phyloP scores from a whole-genome alignment of 371 early-diverging fungal genomes.

The Haplosporangium sp. region DNA sequence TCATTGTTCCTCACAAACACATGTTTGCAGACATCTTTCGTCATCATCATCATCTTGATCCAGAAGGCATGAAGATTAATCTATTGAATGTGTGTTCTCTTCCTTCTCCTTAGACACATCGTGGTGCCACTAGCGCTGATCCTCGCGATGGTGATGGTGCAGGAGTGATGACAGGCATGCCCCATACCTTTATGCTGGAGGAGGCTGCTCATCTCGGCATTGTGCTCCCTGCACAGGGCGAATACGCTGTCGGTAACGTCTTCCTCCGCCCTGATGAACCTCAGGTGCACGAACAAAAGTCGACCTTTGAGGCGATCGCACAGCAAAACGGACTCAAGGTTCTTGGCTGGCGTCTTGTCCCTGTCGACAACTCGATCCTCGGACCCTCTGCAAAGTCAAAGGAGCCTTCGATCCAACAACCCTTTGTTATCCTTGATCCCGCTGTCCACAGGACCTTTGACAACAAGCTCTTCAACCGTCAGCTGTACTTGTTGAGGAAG shows the following conservation, averaged over 20 bases:
- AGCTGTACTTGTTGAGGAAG: slow-evolving; percentile 91
- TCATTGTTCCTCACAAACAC: slow-evolving; percentile 5
- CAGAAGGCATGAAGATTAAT: too few relatives aligned
- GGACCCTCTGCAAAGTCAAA: slow-evolving; percentile 89
- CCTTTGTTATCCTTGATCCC: slow-evolving; percentile 79
- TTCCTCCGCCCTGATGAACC: slow-evolving; percentile 80
- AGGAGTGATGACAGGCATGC: slow-evolving; percentile 94
- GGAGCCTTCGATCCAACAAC: slow-evolving; percentile 95
- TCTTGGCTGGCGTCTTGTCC: slow-evolving; percentile 93
- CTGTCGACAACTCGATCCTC: slow-evolving; percentile 85
- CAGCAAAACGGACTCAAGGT: slow-evolving; percentile 75
- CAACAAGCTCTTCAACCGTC: slow-evolving; percentile 82
- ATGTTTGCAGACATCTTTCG: background rate
- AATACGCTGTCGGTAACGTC: slow-evolving; percentile 95
- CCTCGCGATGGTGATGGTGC: slow-evolving; percentile 90
- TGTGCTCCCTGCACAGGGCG: slow-evolving; percentile 77
- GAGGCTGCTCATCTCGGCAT: slow-evolving; percentile 70
- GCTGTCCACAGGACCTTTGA: slow-evolving; percentile 62
- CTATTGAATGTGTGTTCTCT: background rate
- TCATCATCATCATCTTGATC: background rate
- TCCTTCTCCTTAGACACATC: slow-evolving; percentile 71
- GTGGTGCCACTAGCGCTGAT: slow-evolving; percentile 93
- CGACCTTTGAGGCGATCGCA: slow-evolving; percentile 82
- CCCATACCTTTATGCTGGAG: slow-evolving; percentile 85
- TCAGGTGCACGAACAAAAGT: slow-evolving; percentile 74